Conservation (phyloP, 2,329 filamentous ascomycete species). For the Verticillium albo-atrum region DNA sequence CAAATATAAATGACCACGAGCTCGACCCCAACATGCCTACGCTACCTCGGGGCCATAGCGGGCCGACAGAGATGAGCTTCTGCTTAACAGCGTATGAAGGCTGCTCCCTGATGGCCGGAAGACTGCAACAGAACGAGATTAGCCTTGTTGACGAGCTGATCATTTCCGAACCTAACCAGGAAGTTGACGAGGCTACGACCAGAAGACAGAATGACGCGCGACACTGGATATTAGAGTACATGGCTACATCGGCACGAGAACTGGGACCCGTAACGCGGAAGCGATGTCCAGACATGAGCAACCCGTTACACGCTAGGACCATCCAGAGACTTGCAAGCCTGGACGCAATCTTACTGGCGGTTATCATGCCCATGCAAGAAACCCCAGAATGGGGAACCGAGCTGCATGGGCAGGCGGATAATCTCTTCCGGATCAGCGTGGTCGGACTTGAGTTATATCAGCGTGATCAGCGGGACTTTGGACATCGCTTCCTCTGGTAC, state of each 20-base stretch:
- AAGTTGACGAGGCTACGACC: too few species aligned
- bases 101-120: too few species aligned
- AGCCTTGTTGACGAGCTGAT: too few species aligned
- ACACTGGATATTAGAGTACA: not conserved
- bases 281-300: not conserved
- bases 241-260: not conserved
- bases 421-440: conserved; percentile 30
- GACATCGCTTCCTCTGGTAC: conserved; percentile 46
- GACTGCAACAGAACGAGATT: too few species aligned
- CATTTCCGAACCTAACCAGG: not conserved
- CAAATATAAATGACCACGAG: conserved; percentile 53
- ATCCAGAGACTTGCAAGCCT: not conserved
- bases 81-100: conserved; percentile 2
- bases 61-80: conserved; percentile 53
- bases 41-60: conserved; percentile 36
- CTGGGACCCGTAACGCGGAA: not conserved
- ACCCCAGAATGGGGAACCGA: conserved; percentile 45
- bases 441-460: conserved; percentile 3
- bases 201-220: not conserved
- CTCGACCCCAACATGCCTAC: conserved; percentile 44
- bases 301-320: conserved; percentile 3
- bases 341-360: too few species aligned
- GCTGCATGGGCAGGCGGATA: conserved; percentile 33
- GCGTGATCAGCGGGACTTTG: not conserved
- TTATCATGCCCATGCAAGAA: conserved; percentile 31